Conservation (phyloP, 345 rosid species). For the Lepidium africanum region DNA sequence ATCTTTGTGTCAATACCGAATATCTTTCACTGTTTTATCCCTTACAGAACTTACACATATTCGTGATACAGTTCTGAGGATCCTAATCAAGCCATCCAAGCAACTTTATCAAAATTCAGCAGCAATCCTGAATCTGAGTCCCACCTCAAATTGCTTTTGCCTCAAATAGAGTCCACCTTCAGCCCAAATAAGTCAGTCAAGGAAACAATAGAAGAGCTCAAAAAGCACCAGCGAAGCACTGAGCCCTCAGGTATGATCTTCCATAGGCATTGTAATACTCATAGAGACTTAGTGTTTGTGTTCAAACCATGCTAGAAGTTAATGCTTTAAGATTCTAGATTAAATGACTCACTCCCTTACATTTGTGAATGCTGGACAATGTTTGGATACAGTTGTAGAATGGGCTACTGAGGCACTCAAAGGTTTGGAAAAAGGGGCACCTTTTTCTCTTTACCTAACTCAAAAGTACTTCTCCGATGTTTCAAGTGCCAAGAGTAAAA, state of each 20-base stretch:
- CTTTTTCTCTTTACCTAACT: slow-evolving; percentile 75
- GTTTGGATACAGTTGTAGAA: slow-evolving; percentile 40
- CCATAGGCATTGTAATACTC: neutral
- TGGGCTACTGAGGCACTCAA: slow-evolving; percentile 83
- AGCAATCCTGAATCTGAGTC: slow-evolving; percentile 54
- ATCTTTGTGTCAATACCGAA: neutral
- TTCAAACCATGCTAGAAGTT: neutral
- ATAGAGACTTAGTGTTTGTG: neutral
- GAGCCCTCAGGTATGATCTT: slow-evolving; percentile 47
- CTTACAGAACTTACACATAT: neutral
- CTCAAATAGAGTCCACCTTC: slow-evolving; percentile 61
- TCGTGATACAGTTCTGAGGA: slow-evolving; percentile 49
- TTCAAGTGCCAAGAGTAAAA: slow-evolving; percentile 49
- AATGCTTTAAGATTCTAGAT: neutral
- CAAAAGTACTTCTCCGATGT: slow-evolving; percentile 55
- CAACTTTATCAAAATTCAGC: slow-evolving; percentile 46
- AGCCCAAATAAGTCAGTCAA: slow-evolving; percentile 46
- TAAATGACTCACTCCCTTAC: neutral
- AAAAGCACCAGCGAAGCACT: slow-evolving; percentile 42
- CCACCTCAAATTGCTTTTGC: slow-evolving; percentile 51
- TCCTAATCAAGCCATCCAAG: slow-evolving; percentile 47
- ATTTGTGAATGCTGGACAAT: neutral
- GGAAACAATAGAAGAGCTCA: slow-evolving; percentile 59
- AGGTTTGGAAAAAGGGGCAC: slow-evolving; percentile 71
- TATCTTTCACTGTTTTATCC: neutral